A percentile compares a stretch with the other conserved stretches of the same genome.
phyloP scores from a whole-genome alignment of 805 yeast genomes.

The Metschnikowia lachancei region DNA sequence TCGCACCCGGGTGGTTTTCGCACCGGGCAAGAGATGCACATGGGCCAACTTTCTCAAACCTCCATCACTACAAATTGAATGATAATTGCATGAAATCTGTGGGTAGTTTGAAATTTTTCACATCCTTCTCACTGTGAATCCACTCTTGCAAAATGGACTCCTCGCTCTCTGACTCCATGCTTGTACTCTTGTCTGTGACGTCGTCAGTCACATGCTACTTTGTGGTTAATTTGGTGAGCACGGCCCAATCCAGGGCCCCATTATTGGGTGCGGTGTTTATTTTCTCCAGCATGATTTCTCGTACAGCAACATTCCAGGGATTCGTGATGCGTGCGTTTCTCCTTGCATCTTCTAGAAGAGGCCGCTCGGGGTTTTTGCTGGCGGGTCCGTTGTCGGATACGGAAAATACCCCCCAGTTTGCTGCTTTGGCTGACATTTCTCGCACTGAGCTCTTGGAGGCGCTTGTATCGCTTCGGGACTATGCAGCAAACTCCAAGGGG shows the following conservation, averaged over 20 bases:
- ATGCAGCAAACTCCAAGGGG: constrained; percentile 36
- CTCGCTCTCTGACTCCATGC: constrained; percentile 7
- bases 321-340: neutral
- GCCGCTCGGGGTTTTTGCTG: constrained; percentile 7
- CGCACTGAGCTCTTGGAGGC: constrained; percentile 40
- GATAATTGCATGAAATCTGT: neutral
- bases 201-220: constrained; percentile 20
- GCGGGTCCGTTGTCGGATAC: neutral
- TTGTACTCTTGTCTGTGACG: constrained; percentile 7
- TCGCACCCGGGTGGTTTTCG: no score
- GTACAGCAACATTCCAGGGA: constrained; percentile 23
- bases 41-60: no score
- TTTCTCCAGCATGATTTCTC: constrained; percentile 34
- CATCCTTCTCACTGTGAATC: no score
- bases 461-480: constrained; percentile 46
- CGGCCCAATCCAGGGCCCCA: constrained; percentile 26
- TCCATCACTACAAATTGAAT: neutral
- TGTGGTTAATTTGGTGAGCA: constrained; percentile 19
- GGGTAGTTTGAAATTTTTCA: no score
- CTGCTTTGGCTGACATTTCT: constrained; percentile 21
- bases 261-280: constrained; percentile 29
- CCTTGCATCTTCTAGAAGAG: neutral
- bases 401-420: constrained; percentile 3
- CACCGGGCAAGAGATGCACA: no score
- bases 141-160: constrained; percentile 9